A percentile compares a stretch with the other conserved stretches of the same genome.
These are phyloP conservation scores for Ustilago bromivora DNA, from an alignment of 1,284 basidiomycete species.

Conservation along the genomic window DNA sequence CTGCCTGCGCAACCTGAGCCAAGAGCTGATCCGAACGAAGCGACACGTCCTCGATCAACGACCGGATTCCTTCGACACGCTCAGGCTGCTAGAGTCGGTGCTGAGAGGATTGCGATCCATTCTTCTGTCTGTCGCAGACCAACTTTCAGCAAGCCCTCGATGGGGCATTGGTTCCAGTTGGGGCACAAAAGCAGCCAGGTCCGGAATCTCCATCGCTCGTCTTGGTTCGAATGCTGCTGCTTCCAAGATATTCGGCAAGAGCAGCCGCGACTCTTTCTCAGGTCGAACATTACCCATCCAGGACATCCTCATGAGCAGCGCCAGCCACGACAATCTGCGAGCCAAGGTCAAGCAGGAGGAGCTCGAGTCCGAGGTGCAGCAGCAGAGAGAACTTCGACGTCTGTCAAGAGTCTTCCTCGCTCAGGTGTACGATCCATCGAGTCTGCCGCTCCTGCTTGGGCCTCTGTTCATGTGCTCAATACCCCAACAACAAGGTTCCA, in stretches of 20 bases:
- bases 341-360: constrained; percentile 16
- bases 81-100: constrained; percentile 46
- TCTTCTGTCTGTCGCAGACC: constrained; percentile 57
- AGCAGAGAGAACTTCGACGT: constrained; percentile 37
- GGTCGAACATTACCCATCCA: constrained; percentile 15
- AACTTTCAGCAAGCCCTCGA: constrained; percentile 57
- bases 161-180: constrained; percentile 62
- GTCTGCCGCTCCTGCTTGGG: constrained; percentile 47
- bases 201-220: constrained; percentile 35
- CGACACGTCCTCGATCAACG: constrained; percentile 29
- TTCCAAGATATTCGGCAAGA: constrained; percentile 50
- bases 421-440: constrained; percentile 35
- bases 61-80: constrained; percentile 13
- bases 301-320: constrained; percentile 43
- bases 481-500: constrained; percentile 27
- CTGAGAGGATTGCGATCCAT: constrained; percentile 59
- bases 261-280: constrained; percentile 27
- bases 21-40: constrained; percentile 14
- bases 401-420: constrained; percentile 39
- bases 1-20: constrained; percentile 32
- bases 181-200: constrained; percentile 39
- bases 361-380: constrained; percentile 18
- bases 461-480: constrained; percentile 50
- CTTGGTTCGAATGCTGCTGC: constrained; percentile 26
- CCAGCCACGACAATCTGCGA: constrained; percentile 37